Percentiles rank a stretch among this genome's conserved stretches.
Conservation (phyloP, 495 filamentous ascomycete genomes). For the Podospora didyma region DNA sequence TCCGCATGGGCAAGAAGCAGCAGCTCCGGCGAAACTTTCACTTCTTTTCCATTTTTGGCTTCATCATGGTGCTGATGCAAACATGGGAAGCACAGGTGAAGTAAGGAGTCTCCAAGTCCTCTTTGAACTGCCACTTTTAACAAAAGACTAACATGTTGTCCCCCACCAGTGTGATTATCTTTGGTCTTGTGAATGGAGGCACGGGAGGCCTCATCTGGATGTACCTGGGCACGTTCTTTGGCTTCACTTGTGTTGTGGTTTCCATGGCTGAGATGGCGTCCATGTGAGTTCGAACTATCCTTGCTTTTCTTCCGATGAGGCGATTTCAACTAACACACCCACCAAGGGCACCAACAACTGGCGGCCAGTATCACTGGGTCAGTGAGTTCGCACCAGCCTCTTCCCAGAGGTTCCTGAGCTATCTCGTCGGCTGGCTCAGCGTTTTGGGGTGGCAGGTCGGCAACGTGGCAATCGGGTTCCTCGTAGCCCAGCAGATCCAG, state of each 20-base stretch:
- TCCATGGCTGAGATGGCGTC: slow-evolving; percentile 29
- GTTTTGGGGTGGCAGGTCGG: slow-evolving; percentile 58
- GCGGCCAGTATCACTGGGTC: slow-evolving; percentile 49
- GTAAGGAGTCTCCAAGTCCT: not conserved
- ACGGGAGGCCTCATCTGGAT: slow-evolving; percentile 27
- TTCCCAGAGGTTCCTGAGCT: slow-evolving; percentile 56
- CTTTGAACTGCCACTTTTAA: not conserved
- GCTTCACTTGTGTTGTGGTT: slow-evolving; percentile 20
- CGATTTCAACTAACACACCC: not conserved
- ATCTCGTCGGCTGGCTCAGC: slow-evolving; percentile 59
- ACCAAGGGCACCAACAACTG: slow-evolving; percentile 25
- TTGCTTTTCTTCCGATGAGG: too few relatives aligned
- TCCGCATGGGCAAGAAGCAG: slow-evolving; percentile 10
- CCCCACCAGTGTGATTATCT: slow-evolving; percentile 2
- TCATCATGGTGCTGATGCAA: slow-evolving; percentile 44
- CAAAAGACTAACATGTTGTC: not conserved
- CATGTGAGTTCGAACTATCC: slow-evolving; percentile 6
- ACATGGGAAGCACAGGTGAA: slow-evolving; percentile 43
- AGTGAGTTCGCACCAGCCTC: slow-evolving; percentile 52
- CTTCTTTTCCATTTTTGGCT: slow-evolving; percentile 44
- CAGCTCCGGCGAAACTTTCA: slow-evolving; percentile 35
- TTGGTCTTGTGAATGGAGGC: slow-evolving; percentile 27
- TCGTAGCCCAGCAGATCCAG: slow-evolving; percentile 57
- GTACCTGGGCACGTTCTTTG: slow-evolving; percentile 25
- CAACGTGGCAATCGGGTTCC: slow-evolving; percentile 49